A percentile compares a stretch with the other conserved stretches of the same genome.
Evolutionary conservation across 305 asterid genomes (phyloP).

Genomic region (Nicotiana rustica): DNA sequence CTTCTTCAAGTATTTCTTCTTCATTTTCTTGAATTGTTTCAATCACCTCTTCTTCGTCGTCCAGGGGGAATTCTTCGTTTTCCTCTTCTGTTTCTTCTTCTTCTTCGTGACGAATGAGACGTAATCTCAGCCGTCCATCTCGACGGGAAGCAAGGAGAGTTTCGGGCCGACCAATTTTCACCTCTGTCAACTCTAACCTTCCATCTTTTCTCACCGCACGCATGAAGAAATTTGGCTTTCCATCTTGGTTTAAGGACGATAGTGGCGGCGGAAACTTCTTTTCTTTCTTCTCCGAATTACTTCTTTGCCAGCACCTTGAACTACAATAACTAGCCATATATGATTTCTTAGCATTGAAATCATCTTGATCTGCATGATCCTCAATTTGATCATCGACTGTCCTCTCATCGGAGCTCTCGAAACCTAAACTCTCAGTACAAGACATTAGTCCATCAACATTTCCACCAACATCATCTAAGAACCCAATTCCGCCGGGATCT

Average conservation of each 20-base stretch:
- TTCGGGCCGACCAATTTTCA: slow-evolving; percentile 39
- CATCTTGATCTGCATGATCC: slow-evolving; percentile 8
- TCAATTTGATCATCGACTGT: slow-evolving; percentile 38
- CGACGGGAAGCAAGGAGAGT: slow-evolving; percentile 41
- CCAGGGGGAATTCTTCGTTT: neutral
- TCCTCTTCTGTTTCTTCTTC: slow-evolving; percentile 19
- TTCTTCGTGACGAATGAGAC: slow-evolving; percentile 35
- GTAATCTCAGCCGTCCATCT: slow-evolving; percentile 52
- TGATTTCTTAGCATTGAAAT: neutral
- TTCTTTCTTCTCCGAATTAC: slow-evolving; percentile 36
- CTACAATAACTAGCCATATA: neutral
- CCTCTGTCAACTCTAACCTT: slow-evolving; percentile 44
- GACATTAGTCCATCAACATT: slow-evolving; percentile 51
- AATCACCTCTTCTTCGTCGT: slow-evolving; percentile 22
- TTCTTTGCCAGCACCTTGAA: slow-evolving; percentile 27
- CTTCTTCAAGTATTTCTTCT: neutral
- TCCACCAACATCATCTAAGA: slow-evolving; percentile 45
- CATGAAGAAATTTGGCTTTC: slow-evolving; percentile 45
- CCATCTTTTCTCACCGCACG: slow-evolving; percentile 50
- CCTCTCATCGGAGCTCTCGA: slow-evolving; percentile 52
- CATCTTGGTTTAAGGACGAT: slow-evolving; percentile 43
- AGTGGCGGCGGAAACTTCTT: slow-evolving; percentile 52
- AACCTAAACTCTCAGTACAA: slow-evolving; percentile 51
- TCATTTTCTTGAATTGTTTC: neutral
- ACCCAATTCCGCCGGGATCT: slow-evolving; percentile 43